These are phyloP conservation scores for Paecilomyces niveus DNA, from an alignment of 2,329 filamentous ascomycete species.

Conservation along the genomic window DNA sequence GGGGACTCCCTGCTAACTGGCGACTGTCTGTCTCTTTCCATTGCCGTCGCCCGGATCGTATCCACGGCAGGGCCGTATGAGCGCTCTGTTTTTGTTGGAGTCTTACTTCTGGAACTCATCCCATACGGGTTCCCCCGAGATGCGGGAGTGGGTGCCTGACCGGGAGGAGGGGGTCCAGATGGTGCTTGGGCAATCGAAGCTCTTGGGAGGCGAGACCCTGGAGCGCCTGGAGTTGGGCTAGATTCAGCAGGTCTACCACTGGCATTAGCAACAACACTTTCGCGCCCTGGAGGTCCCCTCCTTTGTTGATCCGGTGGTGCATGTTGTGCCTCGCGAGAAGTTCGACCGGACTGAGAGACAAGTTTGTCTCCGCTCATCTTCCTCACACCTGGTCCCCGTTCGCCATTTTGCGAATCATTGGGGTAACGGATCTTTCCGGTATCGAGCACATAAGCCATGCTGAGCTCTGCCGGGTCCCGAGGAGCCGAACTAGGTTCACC, in stretches of 20 bases:
- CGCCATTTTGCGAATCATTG: constrained; percentile 54
- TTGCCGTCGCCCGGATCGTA: constrained; percentile 33
- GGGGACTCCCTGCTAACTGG: constrained; percentile 39
- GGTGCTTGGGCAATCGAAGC: constrained; percentile 54
- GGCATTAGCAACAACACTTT: constrained; percentile 31
- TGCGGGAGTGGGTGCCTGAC: constrained; percentile 56
- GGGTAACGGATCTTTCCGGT: constrained; percentile 96
- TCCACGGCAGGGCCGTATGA: constrained; percentile 37
- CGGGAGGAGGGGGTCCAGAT: constrained; percentile 57
- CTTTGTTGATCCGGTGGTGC: constrained; percentile 27
- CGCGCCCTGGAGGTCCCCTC: constrained; percentile 35
- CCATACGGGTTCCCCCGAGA: constrained; percentile 36
- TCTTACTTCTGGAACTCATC: constrained; percentile 39
- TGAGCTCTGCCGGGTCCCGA: constrained; percentile 73
- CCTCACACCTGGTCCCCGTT: constrained; percentile 32
- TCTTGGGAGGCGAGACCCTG: constrained; percentile 53
- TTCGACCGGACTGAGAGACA: constrained; percentile 31
- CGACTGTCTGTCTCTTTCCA: constrained; percentile 42
- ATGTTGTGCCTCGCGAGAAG: constrained; percentile 37
- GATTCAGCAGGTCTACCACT: constrained; percentile 19
- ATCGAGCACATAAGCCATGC: constrained; percentile 84
- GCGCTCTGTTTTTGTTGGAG: constrained; percentile 44
- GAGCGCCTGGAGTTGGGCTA: constrained; percentile 28
- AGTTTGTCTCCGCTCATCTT: constrained; percentile 40
- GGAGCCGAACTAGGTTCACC: constrained; percentile 89